Percentiles rank a stretch among this genome's conserved stretches.
Evolutionary conservation across 345 rosid species (phyloP).

Genomic region (Zanthoxylum bungeanum): DNA sequence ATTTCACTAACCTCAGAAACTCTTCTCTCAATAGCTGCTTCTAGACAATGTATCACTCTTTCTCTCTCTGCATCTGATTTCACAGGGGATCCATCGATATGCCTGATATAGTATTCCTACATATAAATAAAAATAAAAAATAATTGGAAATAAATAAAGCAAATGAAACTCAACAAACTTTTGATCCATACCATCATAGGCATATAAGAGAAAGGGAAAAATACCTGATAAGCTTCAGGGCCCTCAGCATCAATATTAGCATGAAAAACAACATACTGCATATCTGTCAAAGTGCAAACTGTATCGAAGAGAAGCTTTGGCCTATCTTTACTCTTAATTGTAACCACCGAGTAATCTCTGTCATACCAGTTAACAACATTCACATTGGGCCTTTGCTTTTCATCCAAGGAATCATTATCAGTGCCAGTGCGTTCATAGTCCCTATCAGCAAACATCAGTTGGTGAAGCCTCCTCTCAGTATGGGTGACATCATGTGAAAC

Average conservation of each 20-base stretch:
- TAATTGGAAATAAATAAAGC: not conserved
- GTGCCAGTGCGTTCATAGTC: slow-evolving; percentile 63
- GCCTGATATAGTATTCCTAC: slow-evolving; percentile 86
- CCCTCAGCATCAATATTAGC: slow-evolving; percentile 76
- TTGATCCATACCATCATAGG: too few relatives aligned
- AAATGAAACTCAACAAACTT: not conserved
- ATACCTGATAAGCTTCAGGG: slow-evolving; percentile 76
- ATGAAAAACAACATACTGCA: slow-evolving; percentile 91
- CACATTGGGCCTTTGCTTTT: slow-evolving; percentile 65
- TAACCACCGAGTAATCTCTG: slow-evolving; percentile 81
- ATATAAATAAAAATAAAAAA: slow-evolving; percentile 12
- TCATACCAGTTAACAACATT: slow-evolving; percentile 77
- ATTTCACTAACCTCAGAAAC: slow-evolving; percentile 67
- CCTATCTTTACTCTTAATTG: slow-evolving; percentile 81
- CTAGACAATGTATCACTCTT: slow-evolving; percentile 81
- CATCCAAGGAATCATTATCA: slow-evolving; percentile 44
- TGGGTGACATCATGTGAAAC: slow-evolving; percentile 66
- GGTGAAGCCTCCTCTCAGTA: slow-evolving; percentile 90
- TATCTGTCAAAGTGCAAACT: slow-evolving; percentile 88
- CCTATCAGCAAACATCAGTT: slow-evolving; percentile 96
- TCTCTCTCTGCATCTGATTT: slow-evolving; percentile 79
- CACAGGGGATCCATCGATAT: slow-evolving; percentile 86
- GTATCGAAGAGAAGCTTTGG: slow-evolving; percentile 91
- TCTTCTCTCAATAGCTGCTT: slow-evolving; percentile 93
- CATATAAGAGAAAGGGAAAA: not conserved